Evolutionary conservation across 441 rosid genomes (phyloP).

Genomic region (Aleurites moluccanus): DNA sequence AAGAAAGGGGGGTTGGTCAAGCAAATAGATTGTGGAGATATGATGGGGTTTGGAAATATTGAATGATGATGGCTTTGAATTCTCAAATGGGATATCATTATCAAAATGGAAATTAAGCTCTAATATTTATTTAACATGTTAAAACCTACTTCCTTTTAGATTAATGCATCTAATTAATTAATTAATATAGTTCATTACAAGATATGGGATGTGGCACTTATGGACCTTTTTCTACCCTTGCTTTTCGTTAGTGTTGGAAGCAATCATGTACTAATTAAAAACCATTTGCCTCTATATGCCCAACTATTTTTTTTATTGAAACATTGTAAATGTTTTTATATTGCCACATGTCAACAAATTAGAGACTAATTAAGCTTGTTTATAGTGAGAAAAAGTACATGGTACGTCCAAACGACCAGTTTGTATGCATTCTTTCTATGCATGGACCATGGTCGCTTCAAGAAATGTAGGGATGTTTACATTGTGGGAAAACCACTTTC

Average conservation of each 20-base stretch:
- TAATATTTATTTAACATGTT: neutral
- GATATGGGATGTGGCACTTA: too few species aligned
- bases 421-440: too few species aligned
- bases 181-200: neutral
- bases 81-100: constrained; percentile 27
- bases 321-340: neutral
- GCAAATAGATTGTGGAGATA: constrained; percentile 21
- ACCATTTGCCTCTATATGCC: neutral
- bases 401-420: too few species aligned
- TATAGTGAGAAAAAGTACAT: neutral
- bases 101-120: constrained; percentile 23
- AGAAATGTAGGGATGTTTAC: too few species aligned
- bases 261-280: constrained; percentile 11
- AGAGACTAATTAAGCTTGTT: neutral
- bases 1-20: constrained; percentile 27
- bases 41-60: constrained; percentile 33
- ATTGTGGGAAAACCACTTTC: too few species aligned
- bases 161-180: neutral
- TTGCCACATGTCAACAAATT: neutral
- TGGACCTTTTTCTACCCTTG: neutral
- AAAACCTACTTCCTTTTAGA: neutral
- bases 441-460: too few species aligned
- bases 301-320: neutral
- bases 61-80: constrained; percentile 41
- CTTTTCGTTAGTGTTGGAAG: constrained; percentile 14